A percentile compares a stretch with the other conserved stretches of the same genome.
Evolutionary conservation across 176 grass and related monocot genomes (phyloP).

Genomic region (Stipa capillata): DNA sequence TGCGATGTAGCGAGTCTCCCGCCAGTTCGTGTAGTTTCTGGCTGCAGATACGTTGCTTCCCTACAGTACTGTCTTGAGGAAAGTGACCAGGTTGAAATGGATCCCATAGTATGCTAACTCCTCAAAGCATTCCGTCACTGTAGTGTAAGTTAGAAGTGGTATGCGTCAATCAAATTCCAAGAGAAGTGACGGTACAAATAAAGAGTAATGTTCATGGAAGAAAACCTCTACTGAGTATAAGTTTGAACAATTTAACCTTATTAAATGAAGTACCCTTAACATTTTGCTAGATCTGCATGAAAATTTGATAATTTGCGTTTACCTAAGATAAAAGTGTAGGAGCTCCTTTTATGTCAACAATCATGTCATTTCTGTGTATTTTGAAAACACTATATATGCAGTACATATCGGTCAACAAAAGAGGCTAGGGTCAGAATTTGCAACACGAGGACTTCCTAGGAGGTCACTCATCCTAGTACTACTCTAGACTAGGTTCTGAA

Average conservation of each 20-base stretch:
- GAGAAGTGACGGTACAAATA: background rate
- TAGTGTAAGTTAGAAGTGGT: background rate
- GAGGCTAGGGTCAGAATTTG: background rate
- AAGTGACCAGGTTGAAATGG: constrained; percentile 62
- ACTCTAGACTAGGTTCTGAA: too few species aligned
- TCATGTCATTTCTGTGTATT: constrained; percentile 6
- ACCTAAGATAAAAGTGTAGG: constrained; percentile 65
- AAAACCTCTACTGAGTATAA: background rate
- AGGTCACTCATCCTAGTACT: too few species aligned
- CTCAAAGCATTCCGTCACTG: constrained; percentile 68
- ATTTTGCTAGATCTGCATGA: background rate
- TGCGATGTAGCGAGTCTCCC: constrained; percentile 61
- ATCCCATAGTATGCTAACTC: constrained; percentile 58
- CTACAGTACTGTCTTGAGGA: constrained; percentile 47
- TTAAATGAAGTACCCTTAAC: background rate
- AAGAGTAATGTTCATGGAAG: background rate
- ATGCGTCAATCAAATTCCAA: background rate
- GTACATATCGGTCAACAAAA: too few species aligned
- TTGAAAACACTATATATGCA: too few species aligned
- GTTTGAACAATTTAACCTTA: background rate
- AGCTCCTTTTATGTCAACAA: constrained; percentile 31
- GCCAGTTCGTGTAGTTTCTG: constrained; percentile 56
- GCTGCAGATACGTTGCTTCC: constrained; percentile 55
- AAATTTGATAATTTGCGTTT: background rate
- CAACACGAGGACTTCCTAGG: too few species aligned